Evolutionary conservation across 768 basidiomycete genomes (phyloP).

Genomic region (Suillus hirtellus): DNA sequence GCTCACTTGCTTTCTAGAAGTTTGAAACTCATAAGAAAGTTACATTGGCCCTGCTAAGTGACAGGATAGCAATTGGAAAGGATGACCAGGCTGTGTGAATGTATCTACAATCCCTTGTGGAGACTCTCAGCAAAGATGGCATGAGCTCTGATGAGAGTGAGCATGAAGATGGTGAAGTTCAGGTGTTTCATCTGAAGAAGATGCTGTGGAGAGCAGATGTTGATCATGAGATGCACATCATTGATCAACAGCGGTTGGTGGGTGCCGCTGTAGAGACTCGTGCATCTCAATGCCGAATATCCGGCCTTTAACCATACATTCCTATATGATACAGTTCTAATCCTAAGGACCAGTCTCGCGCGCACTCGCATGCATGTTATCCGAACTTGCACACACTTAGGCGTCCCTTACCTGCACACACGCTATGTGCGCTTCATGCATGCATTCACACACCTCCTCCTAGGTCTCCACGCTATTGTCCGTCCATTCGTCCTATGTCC

Average conservation of each 20-base stretch:
- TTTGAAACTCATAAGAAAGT: neutral
- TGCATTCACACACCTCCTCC: no score
- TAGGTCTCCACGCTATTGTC: no score
- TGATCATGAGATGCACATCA: neutral
- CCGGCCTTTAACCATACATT: no score
- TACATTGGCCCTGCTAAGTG: neutral
- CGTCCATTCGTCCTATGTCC: no score
- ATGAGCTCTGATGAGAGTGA: conserved; percentile 12
- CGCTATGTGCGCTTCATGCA: no score
- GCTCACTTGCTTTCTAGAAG: neutral
- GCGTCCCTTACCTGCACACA: no score
- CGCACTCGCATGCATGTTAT: no score
- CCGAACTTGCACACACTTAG: no score
- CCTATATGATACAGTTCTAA: no score
- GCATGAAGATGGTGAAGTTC: neutral
- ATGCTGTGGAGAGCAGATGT: neutral
- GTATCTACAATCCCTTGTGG: neutral
- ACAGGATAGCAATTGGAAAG: neutral
- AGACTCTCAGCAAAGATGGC: conserved; percentile 4
- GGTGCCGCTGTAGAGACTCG: no score
- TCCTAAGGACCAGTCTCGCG: no score
- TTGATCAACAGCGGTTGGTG: neutral
- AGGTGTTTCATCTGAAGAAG: neutral
- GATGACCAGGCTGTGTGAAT: neutral
- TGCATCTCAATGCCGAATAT: no score